Percentiles rank a stretch among this genome's conserved stretches.
phyloP scores from a whole-genome alignment of 2,329 filamentous ascomycete species.

The Bretziella fagacearum region DNA sequence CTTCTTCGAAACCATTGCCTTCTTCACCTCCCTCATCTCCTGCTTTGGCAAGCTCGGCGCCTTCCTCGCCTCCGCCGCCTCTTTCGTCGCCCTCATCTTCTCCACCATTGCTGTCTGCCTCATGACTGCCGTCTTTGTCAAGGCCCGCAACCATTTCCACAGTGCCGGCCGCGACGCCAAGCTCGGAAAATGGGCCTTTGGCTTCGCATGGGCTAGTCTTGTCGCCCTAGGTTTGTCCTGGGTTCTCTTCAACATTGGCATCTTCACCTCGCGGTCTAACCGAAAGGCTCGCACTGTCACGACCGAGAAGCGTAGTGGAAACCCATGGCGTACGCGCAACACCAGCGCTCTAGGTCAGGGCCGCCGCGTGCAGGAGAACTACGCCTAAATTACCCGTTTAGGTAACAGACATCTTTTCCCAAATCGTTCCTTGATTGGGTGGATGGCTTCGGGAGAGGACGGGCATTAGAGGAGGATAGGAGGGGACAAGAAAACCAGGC shows the following conservation, averaged over 20 bases:
- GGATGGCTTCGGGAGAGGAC: constrained; percentile 3
- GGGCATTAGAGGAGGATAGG: too few relatives aligned
- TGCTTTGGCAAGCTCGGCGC: constrained; percentile 55
- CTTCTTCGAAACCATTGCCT: constrained; percentile 54
- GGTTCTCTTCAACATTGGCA: constrained; percentile 49
- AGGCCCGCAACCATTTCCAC: constrained; percentile 50
- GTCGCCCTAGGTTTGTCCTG: constrained; percentile 48
- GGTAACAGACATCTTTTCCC: too few relatives aligned
- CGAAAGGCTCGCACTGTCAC: constrained; percentile 23
- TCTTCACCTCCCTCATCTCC: constrained; percentile 51
- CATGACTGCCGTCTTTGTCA: constrained; percentile 57
- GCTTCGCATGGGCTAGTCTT: constrained; percentile 60
- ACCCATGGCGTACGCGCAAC: constrained; percentile 17
- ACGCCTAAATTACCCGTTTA: constrained; percentile 30
- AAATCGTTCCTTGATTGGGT: too few relatives aligned
- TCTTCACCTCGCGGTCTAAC: constrained; percentile 21
- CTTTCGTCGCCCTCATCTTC: constrained; percentile 48
- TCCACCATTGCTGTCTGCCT: constrained; percentile 48
- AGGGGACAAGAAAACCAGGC: too few relatives aligned
- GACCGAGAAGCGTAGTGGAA: constrained; percentile 12
- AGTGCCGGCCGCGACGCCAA: constrained; percentile 36
- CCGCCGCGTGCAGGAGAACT: constrained; percentile 53
- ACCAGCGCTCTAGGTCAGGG: constrained; percentile 28
- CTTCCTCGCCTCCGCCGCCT: constrained; percentile 43
- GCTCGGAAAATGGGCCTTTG: constrained; percentile 53